phyloP scores from a whole-genome alignment of 2,329 filamentous ascomycete species.

The Talaromyces sp. region DNA sequence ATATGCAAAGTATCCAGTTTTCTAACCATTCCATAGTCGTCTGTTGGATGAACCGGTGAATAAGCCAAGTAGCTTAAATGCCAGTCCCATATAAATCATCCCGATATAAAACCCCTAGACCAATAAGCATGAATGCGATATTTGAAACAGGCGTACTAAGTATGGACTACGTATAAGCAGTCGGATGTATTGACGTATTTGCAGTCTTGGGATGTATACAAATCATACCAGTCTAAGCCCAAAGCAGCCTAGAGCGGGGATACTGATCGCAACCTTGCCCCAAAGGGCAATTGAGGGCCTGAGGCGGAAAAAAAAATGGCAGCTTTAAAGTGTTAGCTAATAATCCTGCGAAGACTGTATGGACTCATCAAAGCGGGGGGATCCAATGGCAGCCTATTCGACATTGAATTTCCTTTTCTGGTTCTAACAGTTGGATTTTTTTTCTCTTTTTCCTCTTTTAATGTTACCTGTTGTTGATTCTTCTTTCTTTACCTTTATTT shows the following conservation, averaged over 20 bases:
- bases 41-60: neutral
- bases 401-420: slow-evolving; percentile 5
- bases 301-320: neutral
- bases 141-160: neutral
- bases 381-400: slow-evolving; percentile 6
- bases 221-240: neutral
- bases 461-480: too few species aligned
- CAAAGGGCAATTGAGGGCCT: slow-evolving; percentile 6
- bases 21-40: neutral
- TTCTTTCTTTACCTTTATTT: too few species aligned
- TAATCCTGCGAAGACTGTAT: neutral
- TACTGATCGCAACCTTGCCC: neutral
- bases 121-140: neutral
- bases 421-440: neutral
- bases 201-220: too few species aligned
- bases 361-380: neutral
- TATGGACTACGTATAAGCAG: neutral
- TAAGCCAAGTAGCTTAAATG: neutral
- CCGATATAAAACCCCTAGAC: neutral
- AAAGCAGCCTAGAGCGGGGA: neutral
- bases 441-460: neutral
- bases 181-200: neutral
- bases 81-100: neutral
- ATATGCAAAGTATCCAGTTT: neutral
- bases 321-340: neutral